Evolutionary conservation across 2,329 filamentous ascomycete species (phyloP).

Genomic region (Verticillium longisporum): DNA sequence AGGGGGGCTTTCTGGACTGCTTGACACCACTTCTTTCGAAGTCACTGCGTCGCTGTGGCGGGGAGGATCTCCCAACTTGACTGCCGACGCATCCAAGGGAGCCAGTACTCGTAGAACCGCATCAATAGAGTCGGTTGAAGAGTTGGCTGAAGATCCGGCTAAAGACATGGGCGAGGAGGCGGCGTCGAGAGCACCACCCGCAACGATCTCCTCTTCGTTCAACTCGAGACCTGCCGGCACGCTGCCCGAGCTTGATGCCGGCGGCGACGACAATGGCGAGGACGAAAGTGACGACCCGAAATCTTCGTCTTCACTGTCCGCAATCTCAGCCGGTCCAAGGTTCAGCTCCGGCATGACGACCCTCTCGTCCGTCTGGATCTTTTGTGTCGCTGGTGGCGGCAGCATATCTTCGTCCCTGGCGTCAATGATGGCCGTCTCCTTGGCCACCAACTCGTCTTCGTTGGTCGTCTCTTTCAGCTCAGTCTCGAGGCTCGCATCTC

Average conservation of each 20-base stretch:
- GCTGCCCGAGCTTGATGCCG: slow-evolving; percentile 3
- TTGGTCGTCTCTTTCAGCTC: too few relatives aligned
- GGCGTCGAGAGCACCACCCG: background rate
- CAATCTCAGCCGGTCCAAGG: slow-evolving; percentile 19
- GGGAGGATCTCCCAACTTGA: background rate
- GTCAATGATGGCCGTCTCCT: background rate
- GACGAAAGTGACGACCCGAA: slow-evolving; percentile 12
- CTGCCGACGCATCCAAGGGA: background rate
- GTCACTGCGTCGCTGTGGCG: background rate
- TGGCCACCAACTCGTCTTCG: too few relatives aligned
- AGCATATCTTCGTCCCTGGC: background rate
- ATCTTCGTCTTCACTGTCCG: slow-evolving; percentile 34
- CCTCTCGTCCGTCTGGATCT: background rate
- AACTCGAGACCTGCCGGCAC: background rate
- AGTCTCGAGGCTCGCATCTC: slow-evolving; percentile 1
- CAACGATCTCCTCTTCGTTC: background rate
- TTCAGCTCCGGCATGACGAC: slow-evolving; percentile 6
- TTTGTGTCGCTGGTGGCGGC: background rate
- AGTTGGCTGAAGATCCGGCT: too few relatives aligned
- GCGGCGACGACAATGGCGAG: slow-evolving; percentile 11
- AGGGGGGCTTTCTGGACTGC: background rate
- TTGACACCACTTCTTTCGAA: background rate
- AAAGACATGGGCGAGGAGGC: background rate
- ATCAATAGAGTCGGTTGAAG: too few relatives aligned
- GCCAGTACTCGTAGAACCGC: background rate